phyloP scores from a whole-genome alignment of 2,329 filamentous ascomycete species.

The Phaeoacremonium minimum region DNA sequence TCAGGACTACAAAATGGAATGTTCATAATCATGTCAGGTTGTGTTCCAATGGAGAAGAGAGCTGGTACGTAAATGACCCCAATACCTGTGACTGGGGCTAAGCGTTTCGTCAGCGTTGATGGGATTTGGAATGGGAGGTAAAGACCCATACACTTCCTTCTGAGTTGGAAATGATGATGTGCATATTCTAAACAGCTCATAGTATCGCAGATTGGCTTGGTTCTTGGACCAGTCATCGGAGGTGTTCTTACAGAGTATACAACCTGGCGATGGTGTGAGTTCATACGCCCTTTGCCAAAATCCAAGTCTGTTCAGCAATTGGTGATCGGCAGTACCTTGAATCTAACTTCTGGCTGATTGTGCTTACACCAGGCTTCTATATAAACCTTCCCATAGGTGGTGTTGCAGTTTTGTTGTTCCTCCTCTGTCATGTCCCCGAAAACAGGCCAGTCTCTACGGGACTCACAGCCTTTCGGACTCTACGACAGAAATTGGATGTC shows the following conservation, averaged over 20 bases:
- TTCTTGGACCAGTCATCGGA: constrained; percentile 7
- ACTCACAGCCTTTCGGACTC: constrained; percentile 5
- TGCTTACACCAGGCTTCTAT: constrained; percentile 10
- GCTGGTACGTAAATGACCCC: no score
- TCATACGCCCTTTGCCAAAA: no score
- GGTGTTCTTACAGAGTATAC: constrained; percentile 13
- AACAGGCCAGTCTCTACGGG: constrained; percentile 5
- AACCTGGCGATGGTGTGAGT: constrained; percentile 29
- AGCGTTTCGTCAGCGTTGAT: constrained; percentile 11
- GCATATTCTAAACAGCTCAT: constrained; percentile 11
- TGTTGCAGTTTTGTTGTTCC: constrained; percentile 2
- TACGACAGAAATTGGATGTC: constrained; percentile 10
- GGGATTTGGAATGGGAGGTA: constrained; percentile 13
- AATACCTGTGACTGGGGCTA: no score
- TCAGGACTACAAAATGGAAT: constrained; percentile 6
- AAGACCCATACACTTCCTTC: no score
- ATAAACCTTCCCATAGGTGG: constrained; percentile 28
- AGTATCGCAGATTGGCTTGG: constrained; percentile 14
- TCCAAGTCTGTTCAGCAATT: no score
- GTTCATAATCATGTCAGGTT: constrained; percentile 28
- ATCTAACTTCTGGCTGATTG: constrained; percentile 2
- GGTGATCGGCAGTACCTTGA: not conserved
- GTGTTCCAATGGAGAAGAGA: constrained; percentile 31
- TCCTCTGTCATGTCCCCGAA: constrained; percentile 23
- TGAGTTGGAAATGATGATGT: no score